Percentiles rank a stretch among this genome's conserved stretches.
Conservation (phyloP, 257 asterid genomes). For the Knoxia roxburghii region DNA sequence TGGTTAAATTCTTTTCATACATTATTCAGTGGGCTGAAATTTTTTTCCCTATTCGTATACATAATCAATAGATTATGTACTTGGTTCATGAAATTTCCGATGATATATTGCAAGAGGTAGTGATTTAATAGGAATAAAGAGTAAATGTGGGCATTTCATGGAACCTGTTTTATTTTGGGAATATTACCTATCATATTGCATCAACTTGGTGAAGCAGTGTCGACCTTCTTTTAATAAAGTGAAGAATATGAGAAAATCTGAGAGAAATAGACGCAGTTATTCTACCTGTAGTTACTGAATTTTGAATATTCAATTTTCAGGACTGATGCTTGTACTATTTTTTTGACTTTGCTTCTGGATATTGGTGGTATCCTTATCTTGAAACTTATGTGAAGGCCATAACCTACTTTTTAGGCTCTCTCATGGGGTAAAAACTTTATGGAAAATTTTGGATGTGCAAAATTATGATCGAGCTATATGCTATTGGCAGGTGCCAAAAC, state of each 20-base stretch:
- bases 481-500: slow-evolving; percentile 79
- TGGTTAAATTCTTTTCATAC: not conserved
- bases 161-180: not conserved
- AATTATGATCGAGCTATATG: slow-evolving; percentile 16
- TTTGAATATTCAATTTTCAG: not conserved
- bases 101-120: not conserved
- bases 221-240: not conserved
- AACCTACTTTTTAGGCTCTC: not conserved
- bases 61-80: not conserved
- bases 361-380: not conserved
- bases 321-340: not conserved
- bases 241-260: not conserved
- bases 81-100: not conserved
- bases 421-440: not conserved
- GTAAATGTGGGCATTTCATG: not conserved
- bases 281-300: not conserved
- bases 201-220: not conserved
- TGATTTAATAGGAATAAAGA: not conserved
- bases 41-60: no score
- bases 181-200: not conserved
- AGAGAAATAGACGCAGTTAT: not conserved
- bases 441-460: not conserved
- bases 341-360: not conserved
- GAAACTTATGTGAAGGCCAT: not conserved
- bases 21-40: not conserved